phyloP scores from a whole-genome alignment of 495 filamentous ascomycete species.

The Aspergillus incahuasiensis region DNA sequence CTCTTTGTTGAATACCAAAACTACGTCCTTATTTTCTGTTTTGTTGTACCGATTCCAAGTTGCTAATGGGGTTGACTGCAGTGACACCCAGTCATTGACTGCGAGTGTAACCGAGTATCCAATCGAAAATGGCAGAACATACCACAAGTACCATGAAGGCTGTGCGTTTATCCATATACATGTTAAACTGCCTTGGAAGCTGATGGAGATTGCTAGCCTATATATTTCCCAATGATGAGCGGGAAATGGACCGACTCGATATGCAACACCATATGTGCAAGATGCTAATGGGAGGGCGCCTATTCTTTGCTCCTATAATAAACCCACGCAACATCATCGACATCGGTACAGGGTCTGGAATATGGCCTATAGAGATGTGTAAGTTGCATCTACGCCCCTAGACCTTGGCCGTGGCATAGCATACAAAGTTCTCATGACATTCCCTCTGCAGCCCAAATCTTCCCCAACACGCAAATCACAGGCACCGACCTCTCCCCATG shows the following conservation, averaged over 20 bases:
- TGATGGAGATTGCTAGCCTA: slow-evolving; percentile 36
- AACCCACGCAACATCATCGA: slow-evolving; percentile 58
- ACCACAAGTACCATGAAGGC: slow-evolving; percentile 55
- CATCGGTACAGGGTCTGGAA: slow-evolving; percentile 66
- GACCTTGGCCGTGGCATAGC: background rate
- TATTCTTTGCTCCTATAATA: slow-evolving; percentile 57
- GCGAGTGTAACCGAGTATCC: slow-evolving; percentile 49
- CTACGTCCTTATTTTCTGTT: background rate
- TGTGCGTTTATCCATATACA: slow-evolving; percentile 30
- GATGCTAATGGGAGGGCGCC: slow-evolving; percentile 43
- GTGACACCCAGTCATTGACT: slow-evolving; percentile 49
- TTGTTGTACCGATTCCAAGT: background rate
- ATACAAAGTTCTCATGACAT: background rate
- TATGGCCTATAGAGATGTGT: slow-evolving; percentile 66
- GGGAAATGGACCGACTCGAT: slow-evolving; percentile 52
- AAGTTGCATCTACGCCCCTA: slow-evolving; percentile 15
- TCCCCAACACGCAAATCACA: slow-evolving; percentile 52
- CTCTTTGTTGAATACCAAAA: background rate
- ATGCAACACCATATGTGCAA: slow-evolving; percentile 59
- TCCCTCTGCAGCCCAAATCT: slow-evolving; percentile 36
- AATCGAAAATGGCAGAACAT: slow-evolving; percentile 51
- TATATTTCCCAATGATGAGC: slow-evolving; percentile 54
- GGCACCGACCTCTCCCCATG: slow-evolving; percentile 63
- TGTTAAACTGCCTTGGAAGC: background rate
- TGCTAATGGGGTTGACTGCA: background rate